Base-by-base conservation (phyloP, 257 asterid species). In the Gynochthodes officinalis region DNA sequence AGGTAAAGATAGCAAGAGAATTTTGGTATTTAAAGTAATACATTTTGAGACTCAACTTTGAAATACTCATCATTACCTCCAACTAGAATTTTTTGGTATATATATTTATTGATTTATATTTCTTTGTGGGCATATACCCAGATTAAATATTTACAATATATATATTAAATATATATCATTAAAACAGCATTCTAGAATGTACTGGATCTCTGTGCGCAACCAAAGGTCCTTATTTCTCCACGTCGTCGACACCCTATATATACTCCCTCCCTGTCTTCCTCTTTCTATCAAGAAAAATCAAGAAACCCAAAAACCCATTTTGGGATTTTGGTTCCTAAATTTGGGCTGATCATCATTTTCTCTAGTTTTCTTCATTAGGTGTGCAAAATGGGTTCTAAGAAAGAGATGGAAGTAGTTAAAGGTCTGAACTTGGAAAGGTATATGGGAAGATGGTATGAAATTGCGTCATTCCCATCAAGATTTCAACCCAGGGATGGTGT, bases 371-470 rank as follows among this genome's bases (percentile, higher is more conserved):
- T n/a, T 50, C 63, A 32, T 3, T 21, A 37, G 58, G 70, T 39
- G 16, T 4, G 15, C 52, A 50, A 30, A 68, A 89, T 87, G 94
- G 86, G 49, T 2, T 27, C 84, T 19, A 77, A 64, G 61, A 87
- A 89, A 49, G 90, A 78, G 66, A 84, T 91, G 96, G 84, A 85
- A 67, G 92, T 82, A 40, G 95, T 88, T 27, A 89, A 79, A 70
- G 83, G 83, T 42, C 48, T 94, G 63, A 87, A 89, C 42, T 0
- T 88, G 7, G 79, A 87, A 74, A 87, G 75, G 70, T 94, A 94
- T 75, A 91, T 88, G 96, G 99, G 99, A 0, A 86, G 96, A 55
- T 94, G 99, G 99, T 91, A 91, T 49, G 97, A 94, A 73, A 84
- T 94, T 5, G 99, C 96, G 32, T 89, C 97, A 27, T 87, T 94